Evolutionary conservation across 305 asterid genomes (phyloP), one percentile per base, ranked within the genome.

Genomic region (Fraxinus greggii): DNA sequence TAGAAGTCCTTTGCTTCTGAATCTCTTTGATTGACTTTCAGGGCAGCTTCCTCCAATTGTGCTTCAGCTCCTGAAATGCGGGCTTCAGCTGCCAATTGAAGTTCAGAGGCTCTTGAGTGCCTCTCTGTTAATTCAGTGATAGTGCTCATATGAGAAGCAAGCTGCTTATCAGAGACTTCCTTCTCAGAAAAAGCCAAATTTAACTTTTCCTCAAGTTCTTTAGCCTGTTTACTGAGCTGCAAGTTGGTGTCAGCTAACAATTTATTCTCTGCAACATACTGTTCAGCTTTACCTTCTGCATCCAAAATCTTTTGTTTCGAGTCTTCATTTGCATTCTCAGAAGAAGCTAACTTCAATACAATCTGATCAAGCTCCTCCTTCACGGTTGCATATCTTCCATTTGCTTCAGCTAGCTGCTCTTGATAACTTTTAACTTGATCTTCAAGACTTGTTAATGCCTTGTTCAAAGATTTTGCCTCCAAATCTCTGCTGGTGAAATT

Each of bases 401-500:
- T 85, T 63, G 95, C 91, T 87, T 93, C 96, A 29, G 83, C 90
- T 79, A 93, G 87, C 88, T 93, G 92, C 79, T 83, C 89, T 77
- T 92, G 88, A 81, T 93, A 92, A 80, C 77, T 82, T 83, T 83
- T 86, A 63, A 92, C 90, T 83, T 91, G 90, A 85, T 84, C 90
- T 86, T 95, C 98, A 42, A 95, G 91, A 79, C 83, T 84, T 42
- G 79, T 82, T 78, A 89, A 82, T 87, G 90, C 94, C 79, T 91
- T 94, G 9, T 86, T 84, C 89, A 95, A 76, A 31, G 88, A 84
- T 59, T 91, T 90, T 1, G 88, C 92, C 90, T 95, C 98, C 1
- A 92, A 88, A 85, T 93, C 98, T 89, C 93, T 92, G 83, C 36
- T 89, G 81, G 88, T 80, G 85, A 89, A 89, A 84, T 83, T 93